phyloP scores from a whole-genome alignment of 1,139 yeast species.

The Blastobotrys illinoisensis region DNA sequence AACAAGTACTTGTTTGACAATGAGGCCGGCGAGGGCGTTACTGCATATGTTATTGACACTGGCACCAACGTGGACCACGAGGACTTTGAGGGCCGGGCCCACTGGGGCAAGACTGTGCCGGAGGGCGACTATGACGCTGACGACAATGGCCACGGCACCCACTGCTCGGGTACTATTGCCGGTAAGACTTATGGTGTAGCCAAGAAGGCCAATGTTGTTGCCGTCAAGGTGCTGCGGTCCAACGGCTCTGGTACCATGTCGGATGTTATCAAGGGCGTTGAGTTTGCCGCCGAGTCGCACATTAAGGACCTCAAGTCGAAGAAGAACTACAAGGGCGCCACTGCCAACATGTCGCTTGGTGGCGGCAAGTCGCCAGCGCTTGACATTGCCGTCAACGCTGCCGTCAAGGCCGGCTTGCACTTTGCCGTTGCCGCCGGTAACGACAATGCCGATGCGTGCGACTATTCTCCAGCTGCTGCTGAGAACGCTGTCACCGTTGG shows the following conservation, averaged over 20 bases:
- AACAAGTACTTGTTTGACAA: conserved; percentile 81
- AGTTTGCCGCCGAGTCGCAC: conserved; percentile 39
- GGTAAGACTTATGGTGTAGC: conserved; percentile 59
- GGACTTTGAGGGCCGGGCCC: conserved; percentile 88
- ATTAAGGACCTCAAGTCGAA: conserved; percentile 30
- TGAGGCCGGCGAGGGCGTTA: conserved; percentile 88
- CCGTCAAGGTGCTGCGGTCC: conserved; percentile 48
- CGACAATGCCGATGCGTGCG: conserved; percentile 58
- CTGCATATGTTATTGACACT: conserved; percentile 88
- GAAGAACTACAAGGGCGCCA: conserved; percentile 51
- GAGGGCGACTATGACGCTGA: conserved; percentile 74
- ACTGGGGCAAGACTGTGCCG: conserved; percentile 91
- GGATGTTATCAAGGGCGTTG: conserved; percentile 45
- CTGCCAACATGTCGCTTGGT: conserved; percentile 58
- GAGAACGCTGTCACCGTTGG: conserved; percentile 58
- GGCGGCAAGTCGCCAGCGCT: conserved; percentile 53
- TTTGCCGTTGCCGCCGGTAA: conserved; percentile 67
- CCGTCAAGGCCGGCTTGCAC: conserved; percentile 54
- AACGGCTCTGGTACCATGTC: conserved; percentile 48
- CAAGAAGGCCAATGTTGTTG: conserved; percentile 56
- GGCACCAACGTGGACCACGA: conserved; percentile 78
- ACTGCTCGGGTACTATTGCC: conserved; percentile 56
- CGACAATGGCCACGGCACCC: conserved; percentile 87
- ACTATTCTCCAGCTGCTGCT: conserved; percentile 58
- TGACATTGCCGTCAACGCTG: conserved; percentile 53